Conservation (phyloP, 768 basidiomycete species). For the Rhizopogon sp. region DNA sequence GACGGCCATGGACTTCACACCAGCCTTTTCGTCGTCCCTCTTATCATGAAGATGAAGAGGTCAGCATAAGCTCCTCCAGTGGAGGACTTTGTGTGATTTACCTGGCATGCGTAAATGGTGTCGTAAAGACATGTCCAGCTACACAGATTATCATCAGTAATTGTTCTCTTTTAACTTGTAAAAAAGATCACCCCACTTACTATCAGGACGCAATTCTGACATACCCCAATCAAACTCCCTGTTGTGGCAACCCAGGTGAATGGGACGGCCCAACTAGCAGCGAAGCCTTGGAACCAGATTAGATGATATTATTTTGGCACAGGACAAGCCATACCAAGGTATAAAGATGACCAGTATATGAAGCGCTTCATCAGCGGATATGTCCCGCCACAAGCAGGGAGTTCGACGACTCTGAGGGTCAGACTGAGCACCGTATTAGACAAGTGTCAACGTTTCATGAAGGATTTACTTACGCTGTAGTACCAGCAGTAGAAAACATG, state of each 20-base stretch:
- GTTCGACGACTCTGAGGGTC: conserved; percentile 10
- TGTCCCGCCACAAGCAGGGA: conserved; percentile 16
- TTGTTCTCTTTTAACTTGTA: no score
- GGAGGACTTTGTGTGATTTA: not conserved
- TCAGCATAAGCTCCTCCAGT: conserved; percentile 36
- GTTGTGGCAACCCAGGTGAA: no score
- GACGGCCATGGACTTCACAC: conserved; percentile 75
- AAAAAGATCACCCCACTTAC: not conserved
- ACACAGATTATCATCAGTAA: not conserved
- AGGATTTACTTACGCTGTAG: not conserved
- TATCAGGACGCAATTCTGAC: not conserved
- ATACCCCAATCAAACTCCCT: not conserved
- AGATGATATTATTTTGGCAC: no score
- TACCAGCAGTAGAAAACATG: conserved; percentile 9
- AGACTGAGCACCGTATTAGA: conserved; percentile 5
- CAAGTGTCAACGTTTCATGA: not conserved
- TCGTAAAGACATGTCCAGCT: conserved; percentile 25
- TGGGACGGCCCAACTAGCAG: no score
- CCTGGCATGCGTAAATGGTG: conserved; percentile 78
- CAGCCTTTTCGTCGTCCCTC: conserved; percentile 63
- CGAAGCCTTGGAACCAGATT: no score
- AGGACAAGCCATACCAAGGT: no score
- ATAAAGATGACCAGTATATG: no score
- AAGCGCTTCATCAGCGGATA: conserved; percentile 25
- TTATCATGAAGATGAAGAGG: conserved; percentile 78